phyloP scores from a whole-genome alignment of 305 asterid genomes.

The Solanum hybrid region DNA sequence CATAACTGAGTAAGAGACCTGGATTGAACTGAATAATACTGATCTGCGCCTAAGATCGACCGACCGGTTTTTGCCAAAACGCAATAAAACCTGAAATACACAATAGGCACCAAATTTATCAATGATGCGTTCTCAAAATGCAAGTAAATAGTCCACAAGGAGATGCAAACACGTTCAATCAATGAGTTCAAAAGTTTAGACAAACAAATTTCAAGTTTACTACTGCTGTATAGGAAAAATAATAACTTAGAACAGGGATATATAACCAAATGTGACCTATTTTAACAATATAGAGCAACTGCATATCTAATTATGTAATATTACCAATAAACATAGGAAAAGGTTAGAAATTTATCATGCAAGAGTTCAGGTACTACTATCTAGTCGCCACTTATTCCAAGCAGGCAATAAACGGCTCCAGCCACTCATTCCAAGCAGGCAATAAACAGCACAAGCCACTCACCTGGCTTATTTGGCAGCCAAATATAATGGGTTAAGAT shows the following conservation, averaged over 20 bases:
- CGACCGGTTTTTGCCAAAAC: constrained; percentile 7
- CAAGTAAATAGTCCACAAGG: neutral
- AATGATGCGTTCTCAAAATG: neutral
- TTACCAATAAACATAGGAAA: neutral
- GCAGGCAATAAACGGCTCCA: neutral
- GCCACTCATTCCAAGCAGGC: neutral
- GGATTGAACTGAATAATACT: neutral
- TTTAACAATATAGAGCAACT: neutral
- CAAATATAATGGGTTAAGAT: neutral
- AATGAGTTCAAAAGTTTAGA: neutral
- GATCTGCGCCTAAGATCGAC: neutral
- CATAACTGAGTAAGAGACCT: constrained; percentile 18
- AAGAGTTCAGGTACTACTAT: neutral
- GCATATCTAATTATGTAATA: neutral
- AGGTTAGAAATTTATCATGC: neutral
- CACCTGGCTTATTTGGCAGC: neutral
- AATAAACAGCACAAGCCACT: neutral
- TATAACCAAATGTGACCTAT: neutral
- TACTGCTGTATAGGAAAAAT: neutral
- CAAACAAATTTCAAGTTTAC: neutral
- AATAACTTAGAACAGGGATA: neutral
- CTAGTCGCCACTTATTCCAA: neutral
- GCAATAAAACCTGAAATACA: constrained; percentile 10
- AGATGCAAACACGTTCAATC: neutral
- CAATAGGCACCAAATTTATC: neutral